phyloP scores from a whole-genome alignment of 768 basidiomycete genomes.

The Collybia sordida region DNA sequence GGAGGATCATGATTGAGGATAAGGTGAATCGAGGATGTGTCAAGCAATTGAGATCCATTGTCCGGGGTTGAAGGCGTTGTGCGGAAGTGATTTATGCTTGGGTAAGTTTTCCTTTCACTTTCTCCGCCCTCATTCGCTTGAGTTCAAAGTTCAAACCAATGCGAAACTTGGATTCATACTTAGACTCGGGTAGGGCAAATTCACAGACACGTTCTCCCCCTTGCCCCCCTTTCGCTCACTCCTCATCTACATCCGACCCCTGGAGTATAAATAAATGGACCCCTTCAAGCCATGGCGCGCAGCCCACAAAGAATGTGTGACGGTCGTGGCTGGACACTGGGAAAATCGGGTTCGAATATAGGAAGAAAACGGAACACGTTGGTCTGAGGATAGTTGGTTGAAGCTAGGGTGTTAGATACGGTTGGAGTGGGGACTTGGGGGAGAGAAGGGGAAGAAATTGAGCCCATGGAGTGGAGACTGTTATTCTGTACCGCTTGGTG shows the following conservation, averaged over 20 bases:
- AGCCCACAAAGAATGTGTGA: conserved; percentile 33
- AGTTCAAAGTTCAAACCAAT: no score
- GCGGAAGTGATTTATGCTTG: conserved; percentile 37
- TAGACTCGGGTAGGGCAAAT: conserved; percentile 29
- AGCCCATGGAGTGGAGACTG: conserved; percentile 25
- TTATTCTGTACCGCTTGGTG: conserved; percentile 16
- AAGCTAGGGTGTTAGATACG: no score
- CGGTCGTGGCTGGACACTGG: conserved; percentile 32
- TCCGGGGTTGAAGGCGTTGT: conserved; percentile 32
- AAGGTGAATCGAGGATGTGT: conserved; percentile 32
- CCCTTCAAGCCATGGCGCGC: conserved; percentile 28
- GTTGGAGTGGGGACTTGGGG: conserved; percentile 8
- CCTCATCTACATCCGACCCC: conserved; percentile 37
- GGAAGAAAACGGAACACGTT: conserved; percentile 37
- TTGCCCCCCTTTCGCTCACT: conserved; percentile 24
- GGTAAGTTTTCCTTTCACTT: conserved; percentile 24
- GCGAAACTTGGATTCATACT: no score
- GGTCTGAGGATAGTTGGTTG: conserved; percentile 42
- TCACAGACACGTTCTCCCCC: conserved; percentile 28
- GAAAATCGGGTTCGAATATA: conserved; percentile 40
- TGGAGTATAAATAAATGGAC: conserved; percentile 32
- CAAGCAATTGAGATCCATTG: conserved; percentile 28
- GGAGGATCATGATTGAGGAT: conserved; percentile 40
- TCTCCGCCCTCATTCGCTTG: conserved; percentile 3
- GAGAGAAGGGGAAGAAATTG: conserved; percentile 9